phyloP scores from a whole-genome alignment of 257 asterid genomes.

The Nicotiana noctiflora region DNA sequence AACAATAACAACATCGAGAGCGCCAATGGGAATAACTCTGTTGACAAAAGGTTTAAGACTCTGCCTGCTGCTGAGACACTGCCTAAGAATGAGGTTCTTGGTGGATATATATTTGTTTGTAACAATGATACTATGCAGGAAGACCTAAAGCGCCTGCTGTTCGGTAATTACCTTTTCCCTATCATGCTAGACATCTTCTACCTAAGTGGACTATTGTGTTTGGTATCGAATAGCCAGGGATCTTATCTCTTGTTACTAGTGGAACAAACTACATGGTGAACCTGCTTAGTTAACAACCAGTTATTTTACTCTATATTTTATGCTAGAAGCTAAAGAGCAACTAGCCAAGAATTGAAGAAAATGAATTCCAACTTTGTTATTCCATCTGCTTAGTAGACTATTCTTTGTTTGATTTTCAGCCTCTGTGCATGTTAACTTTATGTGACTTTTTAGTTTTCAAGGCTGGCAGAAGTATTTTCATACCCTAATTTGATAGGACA shows the following conservation, averaged over 20 bases:
- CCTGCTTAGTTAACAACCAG: not conserved
- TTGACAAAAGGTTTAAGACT: conserved; percentile 91
- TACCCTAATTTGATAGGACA: not conserved
- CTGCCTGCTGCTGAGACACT: conserved; percentile 90
- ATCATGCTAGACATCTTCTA: not conserved
- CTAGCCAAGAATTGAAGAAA: not conserved
- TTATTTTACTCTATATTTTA: not conserved
- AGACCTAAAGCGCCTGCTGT: conserved; percentile 82
- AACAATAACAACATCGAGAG: conserved; percentile 38
- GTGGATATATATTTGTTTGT: conserved; percentile 96
- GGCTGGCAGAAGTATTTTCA: not conserved
- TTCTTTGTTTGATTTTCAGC: not conserved
- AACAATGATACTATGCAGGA: conserved; percentile 97
- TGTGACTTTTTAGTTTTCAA: too few relatives aligned
- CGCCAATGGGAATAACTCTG: conserved; percentile 34
- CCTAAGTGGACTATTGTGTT: not conserved
- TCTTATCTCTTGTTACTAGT: not conserved
- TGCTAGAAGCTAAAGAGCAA: not conserved
- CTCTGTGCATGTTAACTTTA: too few relatives aligned
- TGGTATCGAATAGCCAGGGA: not conserved
- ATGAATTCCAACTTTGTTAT: not conserved
- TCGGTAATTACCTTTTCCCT: conserved; percentile 45
- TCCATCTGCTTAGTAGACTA: not conserved
- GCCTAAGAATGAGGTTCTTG: conserved; percentile 88
- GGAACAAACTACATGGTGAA: not conserved